Conservation (phyloP, 257 asterid species). For the Thymus quinquecostatus region DNA sequence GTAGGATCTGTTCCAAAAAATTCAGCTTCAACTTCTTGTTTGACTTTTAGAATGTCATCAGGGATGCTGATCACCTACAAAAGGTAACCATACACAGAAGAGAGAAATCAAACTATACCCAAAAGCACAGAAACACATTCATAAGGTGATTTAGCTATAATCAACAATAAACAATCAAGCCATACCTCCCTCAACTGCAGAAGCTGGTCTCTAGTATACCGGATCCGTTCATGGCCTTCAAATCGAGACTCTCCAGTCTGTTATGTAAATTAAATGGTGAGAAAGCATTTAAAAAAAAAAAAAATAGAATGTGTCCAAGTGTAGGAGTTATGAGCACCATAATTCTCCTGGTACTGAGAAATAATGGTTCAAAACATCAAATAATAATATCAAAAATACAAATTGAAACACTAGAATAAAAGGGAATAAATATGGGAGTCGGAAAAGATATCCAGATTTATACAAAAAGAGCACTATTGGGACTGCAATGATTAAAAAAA, state of each 20-base stretch:
- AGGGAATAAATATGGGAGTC: too few relatives aligned
- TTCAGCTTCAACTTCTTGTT: conserved; percentile 82
- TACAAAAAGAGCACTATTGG: too few relatives aligned
- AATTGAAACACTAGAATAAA: too few relatives aligned
- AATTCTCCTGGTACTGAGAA: neutral
- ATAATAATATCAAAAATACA: too few relatives aligned
- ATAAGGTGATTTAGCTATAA: conserved; percentile 13
- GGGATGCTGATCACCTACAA: conserved; percentile 56
- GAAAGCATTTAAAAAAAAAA: too few relatives aligned
- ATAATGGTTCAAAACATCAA: neutral
- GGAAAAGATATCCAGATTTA: too few relatives aligned
- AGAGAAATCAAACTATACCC: conserved; percentile 5
- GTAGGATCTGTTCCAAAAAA: conserved; percentile 75
- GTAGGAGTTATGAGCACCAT: conserved; percentile 8
- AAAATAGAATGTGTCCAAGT: neutral
- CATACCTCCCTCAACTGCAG: conserved; percentile 83
- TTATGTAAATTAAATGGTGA: conserved; percentile 28
- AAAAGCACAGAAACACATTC: conserved; percentile 12
- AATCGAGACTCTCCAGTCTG: conserved; percentile 84
- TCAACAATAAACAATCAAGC: conserved; percentile 21
- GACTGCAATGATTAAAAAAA: too few relatives aligned
- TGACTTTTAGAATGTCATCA: conserved; percentile 68
- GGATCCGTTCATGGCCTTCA: conserved; percentile 71
- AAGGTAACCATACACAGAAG: conserved; percentile 21
- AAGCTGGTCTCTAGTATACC: conserved; percentile 78